A percentile compares a stretch with the other conserved stretches of the same genome.
Evolutionary conservation across 2,329 filamentous ascomycete genomes (phyloP).

Genomic region (Calycina herbarum): DNA sequence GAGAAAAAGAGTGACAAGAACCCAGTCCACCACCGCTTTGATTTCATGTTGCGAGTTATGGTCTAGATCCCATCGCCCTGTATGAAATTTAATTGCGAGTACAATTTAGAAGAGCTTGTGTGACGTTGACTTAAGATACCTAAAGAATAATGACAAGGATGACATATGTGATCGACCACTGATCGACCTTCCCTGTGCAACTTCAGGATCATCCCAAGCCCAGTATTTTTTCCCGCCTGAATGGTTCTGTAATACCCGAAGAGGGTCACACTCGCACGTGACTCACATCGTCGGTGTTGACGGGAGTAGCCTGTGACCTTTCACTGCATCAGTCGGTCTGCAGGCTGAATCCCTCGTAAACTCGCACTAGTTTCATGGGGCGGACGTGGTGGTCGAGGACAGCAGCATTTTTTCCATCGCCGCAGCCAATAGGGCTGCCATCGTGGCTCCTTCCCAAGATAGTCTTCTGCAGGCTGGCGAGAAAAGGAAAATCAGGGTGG

Average conservation of each 20-base stretch:
- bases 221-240: not conserved
- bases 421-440: not conserved
- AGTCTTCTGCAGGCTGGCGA: not conserved
- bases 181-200: too few relatives aligned
- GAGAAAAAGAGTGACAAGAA: too few relatives aligned
- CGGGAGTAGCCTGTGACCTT: not conserved
- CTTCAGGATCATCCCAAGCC: not conserved
- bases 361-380: not conserved
- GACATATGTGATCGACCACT: too few relatives aligned
- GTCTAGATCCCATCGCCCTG: too few relatives aligned
- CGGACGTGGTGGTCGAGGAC: slow-evolving; percentile 4
- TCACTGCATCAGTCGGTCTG: not conserved
- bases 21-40: too few relatives aligned
- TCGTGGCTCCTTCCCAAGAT: not conserved
- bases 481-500: not conserved
- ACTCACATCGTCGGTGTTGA: not conserved
- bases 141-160: too few relatives aligned
- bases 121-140: too few relatives aligned
- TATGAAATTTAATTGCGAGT: too few relatives aligned
- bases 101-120: too few relatives aligned
- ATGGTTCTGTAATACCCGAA: not conserved
- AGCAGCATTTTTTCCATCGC: not conserved
- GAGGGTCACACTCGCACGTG: not conserved
- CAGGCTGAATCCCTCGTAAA: not conserved
- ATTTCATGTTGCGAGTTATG: too few relatives aligned